Percentiles rank a stretch among this genome's conserved stretches.
These are phyloP conservation scores for Diophrys appendiculata DNA, from an alignment of 73 alveolate genomes.

Conservation along the genomic window DNA sequence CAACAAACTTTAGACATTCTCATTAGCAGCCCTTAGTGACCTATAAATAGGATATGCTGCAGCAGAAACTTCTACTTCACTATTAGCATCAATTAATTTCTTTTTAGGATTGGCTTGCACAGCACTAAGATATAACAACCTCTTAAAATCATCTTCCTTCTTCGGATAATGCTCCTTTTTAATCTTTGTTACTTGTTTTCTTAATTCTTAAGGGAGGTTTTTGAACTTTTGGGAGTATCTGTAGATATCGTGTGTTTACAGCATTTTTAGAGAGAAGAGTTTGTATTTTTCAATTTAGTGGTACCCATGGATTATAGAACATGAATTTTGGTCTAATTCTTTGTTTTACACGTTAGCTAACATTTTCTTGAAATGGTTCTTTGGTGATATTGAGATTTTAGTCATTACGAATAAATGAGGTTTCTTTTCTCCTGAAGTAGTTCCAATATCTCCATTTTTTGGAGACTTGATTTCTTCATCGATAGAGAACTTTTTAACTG, in stretches of 20 bases:
- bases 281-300: conserved; percentile 18
- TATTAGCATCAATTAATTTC: neutral
- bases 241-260: neutral
- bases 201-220: too few species aligned
- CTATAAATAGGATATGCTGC: neutral
- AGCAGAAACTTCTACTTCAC: neutral
- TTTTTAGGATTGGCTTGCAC: neutral
- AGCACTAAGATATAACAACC: neutral
- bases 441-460: conserved; percentile 5
- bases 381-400: conserved; percentile 34
- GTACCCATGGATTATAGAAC: conserved; percentile 13
- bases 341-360: conserved; percentile 22
- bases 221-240: neutral
- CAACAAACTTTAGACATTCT: neutral
- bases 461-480: conserved; percentile 19
- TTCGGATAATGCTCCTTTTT: neutral
- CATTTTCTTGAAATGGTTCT: conserved; percentile 33
- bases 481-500: conserved; percentile 19
- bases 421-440: neutral
- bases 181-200: neutral
- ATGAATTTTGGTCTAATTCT: conserved; percentile 9
- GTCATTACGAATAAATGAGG: conserved; percentile 35
- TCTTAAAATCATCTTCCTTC: neutral
- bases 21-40: neutral
- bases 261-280: conserved; percentile 10